Conservation (phyloP, 352 stramenopile species). For the Globisporangium nunn region DNA sequence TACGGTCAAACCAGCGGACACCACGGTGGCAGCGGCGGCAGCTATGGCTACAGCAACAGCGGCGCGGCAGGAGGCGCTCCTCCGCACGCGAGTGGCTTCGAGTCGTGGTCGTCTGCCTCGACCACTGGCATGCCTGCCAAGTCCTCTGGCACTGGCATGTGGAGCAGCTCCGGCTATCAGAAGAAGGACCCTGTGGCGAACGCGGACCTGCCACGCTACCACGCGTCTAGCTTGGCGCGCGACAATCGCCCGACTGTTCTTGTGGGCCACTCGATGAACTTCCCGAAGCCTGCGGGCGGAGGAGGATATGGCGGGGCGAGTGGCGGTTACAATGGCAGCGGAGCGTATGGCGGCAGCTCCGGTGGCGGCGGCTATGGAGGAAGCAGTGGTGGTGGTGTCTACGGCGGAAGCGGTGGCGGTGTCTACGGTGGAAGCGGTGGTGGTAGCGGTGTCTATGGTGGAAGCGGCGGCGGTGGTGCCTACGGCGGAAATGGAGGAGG, state of each 20-base stretch:
- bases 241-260: constrained; percentile 83
- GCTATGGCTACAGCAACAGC: constrained; percentile 24
- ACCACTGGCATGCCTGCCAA: constrained; percentile 30
- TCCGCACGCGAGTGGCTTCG: constrained; percentile 30
- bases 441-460: background rate
- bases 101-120: constrained; percentile 42
- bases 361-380: constrained; percentile 1
- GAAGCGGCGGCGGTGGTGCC: constrained; percentile 4
- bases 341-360: background rate
- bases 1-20: constrained; percentile 16
- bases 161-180: constrained; percentile 79
- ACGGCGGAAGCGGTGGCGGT: constrained; percentile 13
- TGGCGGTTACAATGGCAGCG: constrained; percentile 31
- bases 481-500: constrained; percentile 15
- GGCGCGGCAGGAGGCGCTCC: constrained; percentile 2
- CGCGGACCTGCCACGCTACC: constrained; percentile 39
- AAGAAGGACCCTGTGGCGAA: constrained; percentile 41
- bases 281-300: constrained; percentile 38
- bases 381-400: constrained; percentile 8
- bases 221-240: constrained; percentile 29
- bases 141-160: constrained; percentile 41
- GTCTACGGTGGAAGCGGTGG: background rate
- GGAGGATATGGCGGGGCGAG: constrained; percentile 32
- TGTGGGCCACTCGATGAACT: constrained; percentile 71
- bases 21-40: background rate